Conservation (phyloP, 768 basidiomycete species). For the Tremella fuciformis region DNA sequence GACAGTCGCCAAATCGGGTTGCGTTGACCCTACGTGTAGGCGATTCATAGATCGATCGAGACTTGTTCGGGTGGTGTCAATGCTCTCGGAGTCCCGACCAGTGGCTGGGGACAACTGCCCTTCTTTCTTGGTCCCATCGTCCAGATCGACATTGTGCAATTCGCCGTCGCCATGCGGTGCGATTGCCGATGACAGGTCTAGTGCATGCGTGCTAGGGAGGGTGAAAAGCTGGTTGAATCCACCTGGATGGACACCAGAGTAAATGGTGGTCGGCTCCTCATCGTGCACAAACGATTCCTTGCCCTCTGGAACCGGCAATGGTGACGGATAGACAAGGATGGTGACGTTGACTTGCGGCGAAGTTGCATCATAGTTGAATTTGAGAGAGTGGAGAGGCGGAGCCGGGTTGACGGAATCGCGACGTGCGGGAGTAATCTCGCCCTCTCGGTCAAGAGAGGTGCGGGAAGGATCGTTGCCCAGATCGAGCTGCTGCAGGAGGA, state of each 20-base stretch:
- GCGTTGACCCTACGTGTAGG: slow-evolving; percentile 13
- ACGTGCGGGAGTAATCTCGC: slow-evolving; percentile 58
- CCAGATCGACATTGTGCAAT: slow-evolving; percentile 10
- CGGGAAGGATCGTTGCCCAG: slow-evolving; percentile 5
- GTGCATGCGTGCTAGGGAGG: slow-evolving; percentile 70
- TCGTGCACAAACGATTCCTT: slow-evolving; percentile 59
- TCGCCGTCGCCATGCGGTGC: slow-evolving; percentile 12
- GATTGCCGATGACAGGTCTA: slow-evolving; percentile 64
- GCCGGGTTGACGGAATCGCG: slow-evolving; percentile 55
- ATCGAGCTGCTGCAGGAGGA: slow-evolving; percentile 59
- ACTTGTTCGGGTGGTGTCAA: slow-evolving; percentile 25
- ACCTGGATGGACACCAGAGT: slow-evolving; percentile 68
- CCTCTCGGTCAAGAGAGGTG: slow-evolving; percentile 7
- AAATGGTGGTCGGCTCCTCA: slow-evolving; percentile 57
- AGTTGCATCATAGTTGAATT: slow-evolving; percentile 90
- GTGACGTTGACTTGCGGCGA: slow-evolving; percentile 78
- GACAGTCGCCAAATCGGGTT: slow-evolving; percentile 29
- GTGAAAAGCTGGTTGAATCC: slow-evolving; percentile 75
- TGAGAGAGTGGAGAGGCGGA: slow-evolving; percentile 70
- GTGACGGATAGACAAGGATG: slow-evolving; percentile 69
- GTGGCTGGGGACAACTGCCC: background rate
- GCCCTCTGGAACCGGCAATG: slow-evolving; percentile 41
- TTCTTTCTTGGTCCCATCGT: slow-evolving; percentile 14
- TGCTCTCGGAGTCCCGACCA: slow-evolving; percentile 15
- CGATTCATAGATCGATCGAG: slow-evolving; percentile 18